Evolutionary conservation across 2,329 filamentous ascomycete species (phyloP).

Genomic region (Arthrobotrys pseudoclavata): DNA sequence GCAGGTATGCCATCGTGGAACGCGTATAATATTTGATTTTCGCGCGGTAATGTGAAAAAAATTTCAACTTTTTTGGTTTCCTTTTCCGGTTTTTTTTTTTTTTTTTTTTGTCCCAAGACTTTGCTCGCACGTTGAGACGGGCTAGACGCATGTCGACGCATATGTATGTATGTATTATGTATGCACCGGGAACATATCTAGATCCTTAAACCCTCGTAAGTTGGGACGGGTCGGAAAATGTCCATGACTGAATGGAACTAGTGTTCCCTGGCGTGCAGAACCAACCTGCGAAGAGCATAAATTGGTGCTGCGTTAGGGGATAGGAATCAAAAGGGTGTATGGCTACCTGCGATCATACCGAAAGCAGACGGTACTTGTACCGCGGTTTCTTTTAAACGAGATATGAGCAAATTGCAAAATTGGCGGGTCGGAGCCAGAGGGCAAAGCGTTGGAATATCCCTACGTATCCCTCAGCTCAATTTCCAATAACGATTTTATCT

Average conservation of each 20-base stretch:
- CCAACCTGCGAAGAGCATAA: conserved; percentile 36
- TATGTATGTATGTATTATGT: conserved; percentile 17
- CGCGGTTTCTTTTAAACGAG: conserved; percentile 36
- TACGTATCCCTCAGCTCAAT: conserved; percentile 41
- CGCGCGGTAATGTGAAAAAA: conserved; percentile 56
- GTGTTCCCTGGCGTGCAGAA: conserved; percentile 42
- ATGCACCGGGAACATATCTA: conserved; percentile 36
- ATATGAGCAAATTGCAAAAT: conserved; percentile 45
- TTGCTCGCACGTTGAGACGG: conserved; percentile 10
- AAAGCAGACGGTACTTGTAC: conserved; percentile 43
- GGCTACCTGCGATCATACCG: conserved; percentile 48
- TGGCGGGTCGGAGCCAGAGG: conserved; percentile 46
- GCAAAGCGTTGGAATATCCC: conserved; percentile 19
- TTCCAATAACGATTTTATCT: conserved; percentile 40
- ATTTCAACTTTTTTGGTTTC: conserved; percentile 7
- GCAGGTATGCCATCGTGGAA: conserved; percentile 44
- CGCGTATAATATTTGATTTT: conserved; percentile 47
- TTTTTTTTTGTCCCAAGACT: conserved; percentile 6
- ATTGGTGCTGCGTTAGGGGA: conserved; percentile 39
- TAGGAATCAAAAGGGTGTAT: conserved; percentile 34
- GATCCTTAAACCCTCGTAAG: conserved; percentile 27
- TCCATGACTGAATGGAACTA: conserved; percentile 42
- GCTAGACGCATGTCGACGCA: conserved; percentile 22
- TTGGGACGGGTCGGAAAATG: conserved; percentile 24
- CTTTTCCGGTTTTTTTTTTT: background rate